Base-by-base conservation (phyloP, 2,329 filamentous ascomycete species). In the Fusarium xyrophilum region DNA sequence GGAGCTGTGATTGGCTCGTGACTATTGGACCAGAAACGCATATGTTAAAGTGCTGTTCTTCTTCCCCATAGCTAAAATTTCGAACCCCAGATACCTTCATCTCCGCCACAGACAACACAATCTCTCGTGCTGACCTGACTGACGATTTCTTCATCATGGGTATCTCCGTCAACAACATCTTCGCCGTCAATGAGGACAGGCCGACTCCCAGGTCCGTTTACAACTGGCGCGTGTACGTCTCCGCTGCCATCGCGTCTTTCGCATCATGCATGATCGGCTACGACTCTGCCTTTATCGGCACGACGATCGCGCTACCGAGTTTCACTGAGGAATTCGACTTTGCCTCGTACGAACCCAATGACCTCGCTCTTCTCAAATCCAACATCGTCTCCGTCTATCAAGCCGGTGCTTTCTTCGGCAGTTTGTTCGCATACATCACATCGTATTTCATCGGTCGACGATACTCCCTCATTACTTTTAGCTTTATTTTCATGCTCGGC, bases 381-480 rank as follows among this genome's bases (percentile, higher is more conserved):
- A 94, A 94, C 77, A 93, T 94, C 63, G 91, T 93, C 62, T 93
- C 90, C 21, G 86, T 91, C 59, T 94, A 93, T 80, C 92, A 95
- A 78, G 92, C 91, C 15, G 92, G 92, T 58, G 91, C 91, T 60
- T 94, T 96, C 81, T 94, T 95, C 71, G 92, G 92, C 46, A 87
- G 89, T n/a, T 79, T 93, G 33, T 84, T 86, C 62, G 90, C 88
- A 48, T 93, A 91, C 69, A 83, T 82, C 7, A 84, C 87, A 30
- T 88, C 86, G 21, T 88, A 90, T 80, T 91, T 85, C 76, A 81
- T 90, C 65, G 91, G 91, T 21, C 86, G 91, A 33, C 87, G 86
- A 73, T 85, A 83, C 74, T 89, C 87, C 15, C 81, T 94, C 4
- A 80, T 88, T 67, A 65, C 88, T 35, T 91, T 89, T 74, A 79